phyloP scores from a whole-genome alignment of 768 basidiomycete genomes.

The Polyporus arcularius region DNA sequence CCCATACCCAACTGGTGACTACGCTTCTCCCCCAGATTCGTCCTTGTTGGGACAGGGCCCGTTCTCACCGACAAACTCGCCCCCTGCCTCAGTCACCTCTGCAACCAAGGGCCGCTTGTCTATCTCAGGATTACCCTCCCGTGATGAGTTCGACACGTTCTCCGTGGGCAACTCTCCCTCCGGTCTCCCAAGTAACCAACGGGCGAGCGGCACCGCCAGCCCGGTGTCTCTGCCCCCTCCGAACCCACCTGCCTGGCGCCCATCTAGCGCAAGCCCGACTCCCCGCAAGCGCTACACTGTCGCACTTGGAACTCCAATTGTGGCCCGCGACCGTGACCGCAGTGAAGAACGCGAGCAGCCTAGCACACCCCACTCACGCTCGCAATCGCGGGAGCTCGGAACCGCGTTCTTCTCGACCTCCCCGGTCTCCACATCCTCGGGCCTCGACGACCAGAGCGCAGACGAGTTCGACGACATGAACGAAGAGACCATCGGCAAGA shows the following conservation, averaged over 20 bases:
- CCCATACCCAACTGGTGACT: constrained; percentile 85
- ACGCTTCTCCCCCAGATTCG: constrained; percentile 63
- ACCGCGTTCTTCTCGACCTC: constrained; percentile 47
- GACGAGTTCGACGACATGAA: constrained; percentile 40
- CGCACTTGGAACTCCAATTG: constrained; percentile 75
- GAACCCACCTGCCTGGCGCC: constrained; percentile 40
- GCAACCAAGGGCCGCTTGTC: constrained; percentile 41
- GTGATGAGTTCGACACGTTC: constrained; percentile 16
- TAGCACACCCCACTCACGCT: constrained; percentile 20
- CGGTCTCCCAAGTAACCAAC: constrained; percentile 23
- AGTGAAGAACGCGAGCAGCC: constrained; percentile 29
- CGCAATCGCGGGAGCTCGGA: constrained; percentile 35
- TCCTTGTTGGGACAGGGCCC: constrained; percentile 37
- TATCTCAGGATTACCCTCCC: constrained; percentile 46
- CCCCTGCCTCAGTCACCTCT: constrained; percentile 38
- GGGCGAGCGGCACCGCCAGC: constrained; percentile 22
- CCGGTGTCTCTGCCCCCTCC: constrained; percentile 43
- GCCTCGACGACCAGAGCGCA: constrained; percentile 24
- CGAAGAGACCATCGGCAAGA: constrained; percentile 67
- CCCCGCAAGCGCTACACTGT: constrained; percentile 83
- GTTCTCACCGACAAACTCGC: constrained; percentile 55
- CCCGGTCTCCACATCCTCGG: constrained; percentile 27
- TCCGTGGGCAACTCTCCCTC: constrained; percentile 19
- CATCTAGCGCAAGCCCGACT: constrained; percentile 64
- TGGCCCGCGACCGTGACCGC: constrained; percentile 33